Conservation (phyloP, 1,284 basidiomycete species). For the Ustilago curta region DNA sequence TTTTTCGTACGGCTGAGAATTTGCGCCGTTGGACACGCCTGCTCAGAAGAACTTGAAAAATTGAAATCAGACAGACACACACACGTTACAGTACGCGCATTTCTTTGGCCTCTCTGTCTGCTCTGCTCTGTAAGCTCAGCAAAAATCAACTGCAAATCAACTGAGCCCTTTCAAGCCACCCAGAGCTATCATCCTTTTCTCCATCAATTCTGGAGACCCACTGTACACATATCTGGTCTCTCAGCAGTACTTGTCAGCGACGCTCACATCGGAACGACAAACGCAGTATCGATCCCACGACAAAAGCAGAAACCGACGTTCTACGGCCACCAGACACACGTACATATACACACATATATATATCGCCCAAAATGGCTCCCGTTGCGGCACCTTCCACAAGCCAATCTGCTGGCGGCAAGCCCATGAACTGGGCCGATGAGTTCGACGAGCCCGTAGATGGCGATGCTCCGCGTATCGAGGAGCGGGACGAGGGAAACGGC, state of each 20-base stretch:
- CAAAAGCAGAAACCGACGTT: neutral
- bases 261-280: conserved; percentile 5
- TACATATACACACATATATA: too few species aligned
- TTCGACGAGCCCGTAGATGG: conserved; percentile 58
- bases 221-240: conserved; percentile 7
- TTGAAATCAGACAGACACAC: conserved; percentile 5
- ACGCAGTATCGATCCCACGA: conserved; percentile 6
- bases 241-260: neutral
- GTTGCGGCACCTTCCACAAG: conserved; percentile 46
- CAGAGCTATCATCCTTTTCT: neutral
- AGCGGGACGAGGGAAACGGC: conserved; percentile 87
- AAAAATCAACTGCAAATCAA: neutral
- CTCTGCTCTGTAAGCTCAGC: too few species aligned
- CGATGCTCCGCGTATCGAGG: conserved; percentile 65
- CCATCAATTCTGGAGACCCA: conserved; percentile 20
- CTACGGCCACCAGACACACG: neutral
- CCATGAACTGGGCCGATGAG: conserved; percentile 69
- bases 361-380: conserved; percentile 37
- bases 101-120: conserved; percentile 5
- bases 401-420: conserved; percentile 47
- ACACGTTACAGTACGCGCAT: conserved; percentile 6
- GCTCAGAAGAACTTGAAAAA: conserved; percentile 18
- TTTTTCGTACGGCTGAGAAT: conserved; percentile 29
- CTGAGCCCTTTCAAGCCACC: conserved; percentile 13
- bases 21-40: conserved; percentile 1